Percentiles rank a stretch among this genome's conserved stretches.
Evolutionary conservation across 306 rosid genomes (phyloP).

Genomic region (Canavalia gladiata): DNA sequence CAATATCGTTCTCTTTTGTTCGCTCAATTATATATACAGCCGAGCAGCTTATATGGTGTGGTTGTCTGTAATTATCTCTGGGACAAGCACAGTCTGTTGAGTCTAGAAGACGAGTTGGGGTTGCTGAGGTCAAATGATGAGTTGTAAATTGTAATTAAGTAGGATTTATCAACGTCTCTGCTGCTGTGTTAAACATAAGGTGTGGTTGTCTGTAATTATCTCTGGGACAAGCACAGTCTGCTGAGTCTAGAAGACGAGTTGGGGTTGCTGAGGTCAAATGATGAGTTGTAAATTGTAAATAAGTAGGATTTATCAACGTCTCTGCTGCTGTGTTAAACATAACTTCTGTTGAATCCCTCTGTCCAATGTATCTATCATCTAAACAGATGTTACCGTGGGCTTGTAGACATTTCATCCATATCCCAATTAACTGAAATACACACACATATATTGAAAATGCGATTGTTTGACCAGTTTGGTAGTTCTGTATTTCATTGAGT

Average conservation of each 20-base stretch:
- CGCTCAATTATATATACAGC: conserved; percentile 23
- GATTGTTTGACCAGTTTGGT: conserved; percentile 29
- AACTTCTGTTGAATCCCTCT: not conserved
- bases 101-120: conserved; percentile 1
- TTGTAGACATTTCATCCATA: not conserved
- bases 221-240: not conserved
- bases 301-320: conserved; percentile 5
- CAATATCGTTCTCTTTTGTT: not conserved
- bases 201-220: not conserved
- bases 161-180: not conserved
- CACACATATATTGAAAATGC: not conserved
- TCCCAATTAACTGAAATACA: conserved; percentile 4
- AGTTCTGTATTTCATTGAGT: conserved; percentile 19
- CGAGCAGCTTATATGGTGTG: conserved; percentile 12
- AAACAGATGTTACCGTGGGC: not conserved
- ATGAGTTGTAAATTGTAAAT: not conserved
- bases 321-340: not conserved
- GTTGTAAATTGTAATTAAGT: not conserved
- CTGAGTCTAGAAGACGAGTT: conserved; percentile 8
- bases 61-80: not conserved
- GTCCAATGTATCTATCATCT: conserved; percentile 31
- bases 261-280: conserved; percentile 27
- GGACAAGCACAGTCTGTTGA: conserved; percentile 25
- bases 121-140: conserved; percentile 27
- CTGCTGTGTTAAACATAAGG: not conserved